Evolutionary conservation across 768 basidiomycete genomes (phyloP), one percentile per base, ranked within the genome.

Genomic region (Tylopilus sp.): DNA sequence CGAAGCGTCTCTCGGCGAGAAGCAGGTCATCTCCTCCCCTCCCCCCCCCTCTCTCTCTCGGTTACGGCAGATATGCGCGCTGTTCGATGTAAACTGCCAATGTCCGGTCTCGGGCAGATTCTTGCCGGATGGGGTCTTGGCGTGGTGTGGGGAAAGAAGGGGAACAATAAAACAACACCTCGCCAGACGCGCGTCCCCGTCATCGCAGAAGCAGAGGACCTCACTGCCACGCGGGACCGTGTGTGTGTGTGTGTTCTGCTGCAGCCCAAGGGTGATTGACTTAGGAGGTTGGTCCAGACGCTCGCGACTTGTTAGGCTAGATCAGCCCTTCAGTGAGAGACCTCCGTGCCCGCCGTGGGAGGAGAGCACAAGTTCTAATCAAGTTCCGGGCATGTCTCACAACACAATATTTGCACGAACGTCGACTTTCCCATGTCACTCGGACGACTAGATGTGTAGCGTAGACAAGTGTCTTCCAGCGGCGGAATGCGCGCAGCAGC

Each of bases 271-370:
- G 11, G 8, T 1, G 25, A 7, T 51, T 31, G 3, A 23, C 53
- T 57, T 49, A 52, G 48, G 44, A 57, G 55, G 23, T 18, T 35
- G 15, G 35, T 17, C 35, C 1, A 35, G 35, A 39, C 7, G 18
- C 12, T 28, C 22, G 31, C 45, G 7, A 23, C 31, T 28, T 28
- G 31, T 36, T 30, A 30, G 52, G 39, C 33, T 4, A 7, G 40
- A 22, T 7, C 47, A 28, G 15, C 26, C 48, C 44, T n/a, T n/a
- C n/a, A n/a, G n/a, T 36, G 47, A 25, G 48, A 45, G 25, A 15
- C 11, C 15, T 25, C 56, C 56, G 56, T 57, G 17, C 46, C 48
- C 43, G 56, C 46, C 56, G 56, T 57, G 56, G 57, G 50, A 56
- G 47, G 26, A 38, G n/a, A 13, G 35, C 33, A 36, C 30, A 30